Conservation (phyloP, 2,329 filamentous ascomycete genomes). For the Calycina herbarum region DNA sequence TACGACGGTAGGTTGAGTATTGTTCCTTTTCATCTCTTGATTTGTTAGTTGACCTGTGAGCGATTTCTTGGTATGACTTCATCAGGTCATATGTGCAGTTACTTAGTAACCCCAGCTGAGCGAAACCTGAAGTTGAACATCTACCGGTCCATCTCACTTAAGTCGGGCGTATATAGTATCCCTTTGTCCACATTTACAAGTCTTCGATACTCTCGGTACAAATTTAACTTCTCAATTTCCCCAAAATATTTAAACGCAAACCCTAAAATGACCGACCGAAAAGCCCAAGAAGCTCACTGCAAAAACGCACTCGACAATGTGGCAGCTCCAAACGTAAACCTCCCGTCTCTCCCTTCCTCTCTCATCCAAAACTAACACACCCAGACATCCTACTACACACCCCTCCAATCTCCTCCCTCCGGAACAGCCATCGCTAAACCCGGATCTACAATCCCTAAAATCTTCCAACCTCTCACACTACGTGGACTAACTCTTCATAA, state of each 20-base stretch:
- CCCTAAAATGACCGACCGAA: not conserved
- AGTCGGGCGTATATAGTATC: not conserved
- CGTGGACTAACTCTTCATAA: conserved; percentile 58
- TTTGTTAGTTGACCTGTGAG: not conserved
- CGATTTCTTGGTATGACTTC: not conserved
- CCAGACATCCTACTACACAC: conserved; percentile 44
- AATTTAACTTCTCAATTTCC: not conserved
- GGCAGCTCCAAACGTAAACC: not conserved
- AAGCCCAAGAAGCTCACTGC: not conserved
- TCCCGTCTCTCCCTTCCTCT: not conserved
- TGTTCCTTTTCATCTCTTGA: not conserved
- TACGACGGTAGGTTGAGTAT: not conserved
- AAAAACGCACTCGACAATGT: not conserved
- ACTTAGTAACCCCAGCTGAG: too few species aligned
- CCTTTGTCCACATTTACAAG: not conserved
- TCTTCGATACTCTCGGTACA: not conserved
- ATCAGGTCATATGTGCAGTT: not conserved
- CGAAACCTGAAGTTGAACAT: not conserved
- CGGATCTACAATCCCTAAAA: conserved; percentile 44
- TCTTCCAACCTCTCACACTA: conserved; percentile 42
- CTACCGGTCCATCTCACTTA: not conserved
- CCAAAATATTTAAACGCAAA: not conserved
- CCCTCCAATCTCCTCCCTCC: conserved; percentile 44
- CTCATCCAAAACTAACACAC: not conserved
- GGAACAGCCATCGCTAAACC: conserved; percentile 47